Percentiles rank a stretch among this genome's conserved stretches.
Evolutionary conservation across 768 basidiomycete species (phyloP).

Genomic region (Termitomyces bulborhizus): DNA sequence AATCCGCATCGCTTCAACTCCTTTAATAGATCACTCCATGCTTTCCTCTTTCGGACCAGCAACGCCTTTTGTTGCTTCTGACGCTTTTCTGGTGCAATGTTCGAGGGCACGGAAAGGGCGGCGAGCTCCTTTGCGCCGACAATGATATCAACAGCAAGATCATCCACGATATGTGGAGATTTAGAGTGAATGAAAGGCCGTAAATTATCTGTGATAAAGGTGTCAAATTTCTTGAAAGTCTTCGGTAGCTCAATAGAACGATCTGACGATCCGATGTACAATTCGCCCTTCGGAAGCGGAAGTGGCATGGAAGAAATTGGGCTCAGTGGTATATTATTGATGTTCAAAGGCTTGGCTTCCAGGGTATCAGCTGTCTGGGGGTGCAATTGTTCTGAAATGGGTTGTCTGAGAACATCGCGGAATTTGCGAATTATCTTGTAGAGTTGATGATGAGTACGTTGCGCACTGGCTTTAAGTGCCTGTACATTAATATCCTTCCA

Average conservation of each 20-base stretch:
- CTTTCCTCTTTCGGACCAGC: constrained; percentile 78
- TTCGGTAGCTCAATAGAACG: constrained; percentile 43
- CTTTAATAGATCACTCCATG: constrained; percentile 87
- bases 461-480: constrained; percentile 87
- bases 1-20: constrained; percentile 81
- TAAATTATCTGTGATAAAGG: constrained; percentile 37
- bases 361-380: constrained; percentile 27
- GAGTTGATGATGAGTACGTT: constrained; percentile 83
- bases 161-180: constrained; percentile 41
- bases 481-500: constrained; percentile 98
- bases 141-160: constrained; percentile 59
- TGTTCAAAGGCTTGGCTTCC: constrained; percentile 21
- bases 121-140: constrained; percentile 53
- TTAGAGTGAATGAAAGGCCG: constrained; percentile 32
- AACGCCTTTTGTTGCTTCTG: constrained; percentile 68
- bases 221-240: constrained; percentile 46
- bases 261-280: constrained; percentile 13
- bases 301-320: not conserved
- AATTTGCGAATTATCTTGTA: constrained; percentile 91
- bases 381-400: constrained; percentile 39
- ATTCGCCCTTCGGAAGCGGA: constrained; percentile 12
- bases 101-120: constrained; percentile 32
- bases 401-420: constrained; percentile 80
- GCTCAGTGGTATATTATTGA: constrained; percentile 2
- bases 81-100: constrained; percentile 40